phyloP scores from a whole-genome alignment of 2,329 filamentous ascomycete species.

The Fusarium sp. region DNA sequence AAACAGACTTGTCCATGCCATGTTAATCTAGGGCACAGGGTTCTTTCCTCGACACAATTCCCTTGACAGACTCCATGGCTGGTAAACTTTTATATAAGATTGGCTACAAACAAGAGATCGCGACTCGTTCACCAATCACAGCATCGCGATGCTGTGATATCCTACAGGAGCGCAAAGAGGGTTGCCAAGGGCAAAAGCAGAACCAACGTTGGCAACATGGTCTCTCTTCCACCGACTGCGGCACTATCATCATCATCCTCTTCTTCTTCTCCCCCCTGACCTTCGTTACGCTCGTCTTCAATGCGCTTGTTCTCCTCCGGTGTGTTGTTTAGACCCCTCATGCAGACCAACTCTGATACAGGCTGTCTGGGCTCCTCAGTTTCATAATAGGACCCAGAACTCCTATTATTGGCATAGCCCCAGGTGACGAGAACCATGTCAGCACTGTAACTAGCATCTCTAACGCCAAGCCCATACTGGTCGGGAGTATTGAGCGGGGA shows the following conservation, averaged over 20 bases:
- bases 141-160: background rate
- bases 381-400: background rate
- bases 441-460: background rate
- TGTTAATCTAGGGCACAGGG: background rate
- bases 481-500: background rate
- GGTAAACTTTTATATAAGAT: fast-evolving
- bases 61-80: background rate
- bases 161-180: background rate
- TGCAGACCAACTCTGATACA: background rate
- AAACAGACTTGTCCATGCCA: background rate
- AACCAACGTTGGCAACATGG: background rate
- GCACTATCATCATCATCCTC: background rate
- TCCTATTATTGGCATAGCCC: background rate
- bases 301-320: background rate
- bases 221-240: background rate
- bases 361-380: background rate
- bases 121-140: background rate
- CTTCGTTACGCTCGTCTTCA: background rate
- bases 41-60: background rate
- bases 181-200: background rate
- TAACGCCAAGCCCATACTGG: background rate
- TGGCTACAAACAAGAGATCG: too few relatives aligned
- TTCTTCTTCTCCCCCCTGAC: background rate
- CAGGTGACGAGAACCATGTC: background rate
- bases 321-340: background rate